Percentiles rank a stretch among this genome's conserved stretches.
Conservation (phyloP, 192 early-diverging fungal species). For the Coemansia sp. region DNA sequence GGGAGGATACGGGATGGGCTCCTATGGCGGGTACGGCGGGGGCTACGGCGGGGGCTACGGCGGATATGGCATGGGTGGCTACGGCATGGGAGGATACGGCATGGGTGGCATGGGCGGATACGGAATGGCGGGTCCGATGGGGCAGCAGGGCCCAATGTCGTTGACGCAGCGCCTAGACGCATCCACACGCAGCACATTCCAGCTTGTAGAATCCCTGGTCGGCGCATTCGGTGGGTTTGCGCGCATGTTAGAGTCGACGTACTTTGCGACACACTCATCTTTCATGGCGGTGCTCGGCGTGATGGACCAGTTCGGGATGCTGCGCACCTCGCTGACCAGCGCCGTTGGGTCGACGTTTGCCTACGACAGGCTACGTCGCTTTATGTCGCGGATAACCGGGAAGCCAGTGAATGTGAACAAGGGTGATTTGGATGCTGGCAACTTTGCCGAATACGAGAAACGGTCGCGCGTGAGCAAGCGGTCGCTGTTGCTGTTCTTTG, state of each 20-base stretch:
- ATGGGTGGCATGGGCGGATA: slow-evolving; percentile 55
- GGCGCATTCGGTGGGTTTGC: slow-evolving; percentile 97
- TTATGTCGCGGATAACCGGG: slow-evolving; percentile 69
- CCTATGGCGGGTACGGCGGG: slow-evolving; percentile 58
- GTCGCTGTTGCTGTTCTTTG: slow-evolving; percentile 81
- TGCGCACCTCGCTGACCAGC: slow-evolving; percentile 83
- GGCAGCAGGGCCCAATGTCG: slow-evolving; percentile 58
- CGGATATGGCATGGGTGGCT: slow-evolving; percentile 59
- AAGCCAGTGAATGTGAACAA: slow-evolving; percentile 69
- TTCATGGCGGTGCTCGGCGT: slow-evolving; percentile 97
- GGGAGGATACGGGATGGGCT: slow-evolving; percentile 43
- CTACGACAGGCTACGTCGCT: slow-evolving; percentile 67
- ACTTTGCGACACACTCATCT: slow-evolving; percentile 91
- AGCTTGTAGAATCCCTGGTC: slow-evolving; percentile 90
- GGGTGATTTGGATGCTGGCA: slow-evolving; percentile 68
- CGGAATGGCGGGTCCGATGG: slow-evolving; percentile 67
- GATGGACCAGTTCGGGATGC: slow-evolving; percentile 96
- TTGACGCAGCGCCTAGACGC: slow-evolving; percentile 86
- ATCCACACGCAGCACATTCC: slow-evolving; percentile 89
- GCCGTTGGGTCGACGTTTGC: slow-evolving; percentile 81
- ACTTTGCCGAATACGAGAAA: slow-evolving; percentile 79
- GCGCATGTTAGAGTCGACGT: slow-evolving; percentile 98
- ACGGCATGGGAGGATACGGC: slow-evolving; percentile 54
- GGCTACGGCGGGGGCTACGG: slow-evolving; percentile 47
- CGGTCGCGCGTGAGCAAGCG: slow-evolving; percentile 64